Evolutionary conservation across 768 basidiomycete genomes (phyloP), one percentile per base, ranked within the genome.

Genomic region (Terana coerulea): DNA sequence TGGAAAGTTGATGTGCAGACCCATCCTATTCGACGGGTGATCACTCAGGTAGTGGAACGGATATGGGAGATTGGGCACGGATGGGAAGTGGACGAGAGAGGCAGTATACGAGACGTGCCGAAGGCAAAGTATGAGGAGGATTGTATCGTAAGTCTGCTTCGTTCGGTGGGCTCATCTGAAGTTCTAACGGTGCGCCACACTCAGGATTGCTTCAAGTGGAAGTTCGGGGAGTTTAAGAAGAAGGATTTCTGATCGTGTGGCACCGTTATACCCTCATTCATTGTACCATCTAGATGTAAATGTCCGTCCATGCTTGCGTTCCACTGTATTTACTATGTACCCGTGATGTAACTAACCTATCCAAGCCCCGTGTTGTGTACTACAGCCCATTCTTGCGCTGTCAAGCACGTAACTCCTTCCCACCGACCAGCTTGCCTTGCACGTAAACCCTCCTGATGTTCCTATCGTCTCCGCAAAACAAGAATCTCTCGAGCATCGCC

Each of bases 381-480:
- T n/a, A n/a, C n/a, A n/a, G n/a, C n/a, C n/a, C 8, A 49, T 12
- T 31, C 48, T 49, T 21, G 8, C 17, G 15, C 47, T 22, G n/a
- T 35, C 33, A 54, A 28, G 45, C 49, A 36, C 17, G n/a, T 34
- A 46, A 67, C 42, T 70, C 73, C 41, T 69, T 74, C 11, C 95
- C 95, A 9, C 91, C 94, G 30, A 98, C 80, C 30, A 81, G 65
- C 37, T 72, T 67, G 1, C 95, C 94, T 61, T 89, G 84, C 14
- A 98, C 94, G 61, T 84, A 94, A 17, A 98, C 94, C 50, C 75
- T 73, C 44, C 69, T 69, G 50, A 97, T 83, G 67, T 93, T 95
- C 63, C 91, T 74, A 63, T 91, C 84, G 65, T 95, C 93, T 6
- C 91, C 92, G 35, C 83, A 82, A 62, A 91, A 93, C 56, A 95